phyloP scores from a whole-genome alignment of 2,329 filamentous ascomycete species.

The Monilinia aucupariae region DNA sequence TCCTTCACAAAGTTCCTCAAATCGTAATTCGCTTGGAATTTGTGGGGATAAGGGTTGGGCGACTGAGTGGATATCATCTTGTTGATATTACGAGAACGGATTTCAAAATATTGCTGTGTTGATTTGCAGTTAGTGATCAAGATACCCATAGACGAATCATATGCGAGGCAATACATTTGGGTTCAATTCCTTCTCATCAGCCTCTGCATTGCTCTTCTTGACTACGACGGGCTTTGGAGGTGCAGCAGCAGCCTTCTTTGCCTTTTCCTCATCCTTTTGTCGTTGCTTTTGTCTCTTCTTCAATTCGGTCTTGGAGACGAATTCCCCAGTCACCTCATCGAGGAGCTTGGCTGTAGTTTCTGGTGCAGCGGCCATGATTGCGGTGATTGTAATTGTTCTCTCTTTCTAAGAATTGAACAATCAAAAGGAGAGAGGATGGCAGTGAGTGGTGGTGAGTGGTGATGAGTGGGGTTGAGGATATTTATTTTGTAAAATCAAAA shows the following conservation, averaged over 20 bases:
- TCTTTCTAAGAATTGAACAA: background rate
- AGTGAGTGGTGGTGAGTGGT: no score
- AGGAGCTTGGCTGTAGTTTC: conserved; percentile 47
- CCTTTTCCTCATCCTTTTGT: conserved; percentile 82
- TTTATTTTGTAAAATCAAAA: no score
- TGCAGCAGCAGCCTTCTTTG: conserved; percentile 69
- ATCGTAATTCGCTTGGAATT: conserved; percentile 82
- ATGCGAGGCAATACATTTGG: conserved; percentile 52
- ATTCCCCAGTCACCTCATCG: conserved; percentile 91
- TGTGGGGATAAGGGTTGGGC: conserved; percentile 87
- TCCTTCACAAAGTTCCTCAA: conserved; percentile 73
- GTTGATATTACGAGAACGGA: conserved; percentile 77
- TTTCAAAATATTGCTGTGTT: conserved; percentile 84
- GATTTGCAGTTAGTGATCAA: conserved; percentile 21
- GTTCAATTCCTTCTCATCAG: conserved; percentile 66
- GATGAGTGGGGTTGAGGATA: no score
- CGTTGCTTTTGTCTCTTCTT: conserved; percentile 96
- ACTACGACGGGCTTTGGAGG: conserved; percentile 53
- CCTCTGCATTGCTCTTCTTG: conserved; percentile 49
- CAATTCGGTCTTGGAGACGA: conserved; percentile 75
- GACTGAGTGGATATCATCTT: conserved; percentile 42
- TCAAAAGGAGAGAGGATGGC: conserved; percentile 1
- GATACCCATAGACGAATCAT: background rate
- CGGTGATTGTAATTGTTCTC: conserved; percentile 17
- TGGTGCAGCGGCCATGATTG: conserved; percentile 33